Conservation (phyloP, 2,329 filamentous ascomycete genomes). For the Coniochaeta prunicola region DNA sequence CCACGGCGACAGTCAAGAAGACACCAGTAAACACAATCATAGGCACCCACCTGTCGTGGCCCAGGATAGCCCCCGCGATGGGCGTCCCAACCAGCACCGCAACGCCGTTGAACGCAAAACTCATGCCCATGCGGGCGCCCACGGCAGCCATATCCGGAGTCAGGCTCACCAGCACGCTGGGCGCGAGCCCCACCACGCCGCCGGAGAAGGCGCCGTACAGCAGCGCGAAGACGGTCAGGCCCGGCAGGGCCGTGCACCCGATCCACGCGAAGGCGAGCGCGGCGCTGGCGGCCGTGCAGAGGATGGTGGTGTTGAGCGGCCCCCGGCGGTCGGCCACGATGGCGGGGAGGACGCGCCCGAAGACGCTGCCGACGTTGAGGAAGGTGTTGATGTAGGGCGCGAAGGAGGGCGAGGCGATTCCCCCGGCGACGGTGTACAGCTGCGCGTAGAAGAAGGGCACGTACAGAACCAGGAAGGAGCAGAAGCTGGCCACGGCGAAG, state of each 20-base stretch:
- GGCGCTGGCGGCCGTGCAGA: slow-evolving; percentile 23
- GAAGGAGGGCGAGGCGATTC: slow-evolving; percentile 23
- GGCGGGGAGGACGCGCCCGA: slow-evolving; percentile 37
- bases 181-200: slow-evolving; percentile 34
- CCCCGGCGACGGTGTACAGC: slow-evolving; percentile 32
- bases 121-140: slow-evolving; percentile 36
- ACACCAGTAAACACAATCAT: neutral
- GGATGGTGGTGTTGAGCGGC: slow-evolving; percentile 29
- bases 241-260: slow-evolving; percentile 25
- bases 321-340: slow-evolving; percentile 35
- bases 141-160: slow-evolving; percentile 26
- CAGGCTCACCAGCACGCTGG: slow-evolving; percentile 29
- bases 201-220: slow-evolving; percentile 39
- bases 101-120: slow-evolving; percentile 29
- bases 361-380: slow-evolving; percentile 36
- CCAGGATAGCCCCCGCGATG: slow-evolving; percentile 41
- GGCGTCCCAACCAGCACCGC: slow-evolving; percentile 43
- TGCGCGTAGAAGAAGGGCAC: slow-evolving; percentile 41
- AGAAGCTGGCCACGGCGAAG: slow-evolving; percentile 27
- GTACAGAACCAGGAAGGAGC: slow-evolving; percentile 38
- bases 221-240: slow-evolving; percentile 31
- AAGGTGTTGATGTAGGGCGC: slow-evolving; percentile 32
- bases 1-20: neutral
- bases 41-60: neutral
- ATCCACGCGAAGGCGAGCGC: slow-evolving; percentile 32